Conservation (phyloP, 1,284 basidiomycete genomes). For the Leucoagaricus sp. region DNA sequence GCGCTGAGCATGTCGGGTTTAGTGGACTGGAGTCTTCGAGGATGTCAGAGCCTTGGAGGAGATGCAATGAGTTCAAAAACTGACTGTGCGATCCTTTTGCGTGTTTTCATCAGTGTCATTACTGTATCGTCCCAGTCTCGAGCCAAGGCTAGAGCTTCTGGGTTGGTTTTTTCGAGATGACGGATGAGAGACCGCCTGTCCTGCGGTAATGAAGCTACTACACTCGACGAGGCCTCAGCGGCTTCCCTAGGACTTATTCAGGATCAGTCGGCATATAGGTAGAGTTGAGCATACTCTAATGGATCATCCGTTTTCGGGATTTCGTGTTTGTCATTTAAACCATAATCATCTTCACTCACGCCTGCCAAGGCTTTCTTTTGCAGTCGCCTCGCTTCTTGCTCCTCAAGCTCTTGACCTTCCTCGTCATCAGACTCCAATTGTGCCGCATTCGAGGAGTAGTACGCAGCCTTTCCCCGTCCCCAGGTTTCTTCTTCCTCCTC, state of each 20-base stretch:
- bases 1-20: conserved; percentile 51
- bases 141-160: conserved; percentile 76
- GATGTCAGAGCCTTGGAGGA: neutral
- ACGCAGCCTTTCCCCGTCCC: conserved; percentile 77
- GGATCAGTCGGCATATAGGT: neutral
- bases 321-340: conserved; percentile 68
- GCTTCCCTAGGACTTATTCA: neutral
- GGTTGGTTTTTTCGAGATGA: conserved; percentile 78
- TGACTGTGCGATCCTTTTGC: conserved; percentile 58
- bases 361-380: conserved; percentile 76
- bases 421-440: conserved; percentile 84
- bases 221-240: neutral
- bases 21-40: conserved; percentile 47
- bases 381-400: conserved; percentile 82
- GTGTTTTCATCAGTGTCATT: conserved; percentile 52
- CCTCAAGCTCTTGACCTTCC: conserved; percentile 84
- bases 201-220: conserved; percentile 38
- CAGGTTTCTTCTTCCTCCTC: conserved; percentile 72
- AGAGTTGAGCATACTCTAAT: conserved; percentile 41
- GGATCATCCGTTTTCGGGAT: conserved; percentile 32
- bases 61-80: conserved; percentile 23
- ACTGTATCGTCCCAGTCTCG: conserved; percentile 76
- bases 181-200: conserved; percentile 70
- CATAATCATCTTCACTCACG: conserved; percentile 84
- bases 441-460: conserved; percentile 85